A percentile compares a stretch with the other conserved stretches of the same genome.
Evolutionary conservation across 169 alveolate genomes (phyloP).

Genomic region (Eimeria falciformis): DNA sequence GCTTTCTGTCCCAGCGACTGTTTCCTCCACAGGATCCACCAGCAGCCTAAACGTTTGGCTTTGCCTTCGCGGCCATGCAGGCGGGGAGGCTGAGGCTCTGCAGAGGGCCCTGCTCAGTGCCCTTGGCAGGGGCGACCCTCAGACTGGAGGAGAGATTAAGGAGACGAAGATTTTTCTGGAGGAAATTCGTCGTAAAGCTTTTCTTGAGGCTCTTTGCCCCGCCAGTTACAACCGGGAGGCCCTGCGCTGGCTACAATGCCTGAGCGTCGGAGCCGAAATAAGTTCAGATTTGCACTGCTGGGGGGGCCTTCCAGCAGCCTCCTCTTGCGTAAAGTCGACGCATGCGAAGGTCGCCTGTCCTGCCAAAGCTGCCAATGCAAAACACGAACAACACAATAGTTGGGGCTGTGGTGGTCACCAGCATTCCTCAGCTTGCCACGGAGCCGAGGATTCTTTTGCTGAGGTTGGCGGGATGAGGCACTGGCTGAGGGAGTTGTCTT

Average conservation of each 20-base stretch:
- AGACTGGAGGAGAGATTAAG: neutral
- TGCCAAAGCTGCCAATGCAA: neutral
- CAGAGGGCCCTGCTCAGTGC: neutral
- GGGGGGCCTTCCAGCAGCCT: neutral
- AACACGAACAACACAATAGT: neutral
- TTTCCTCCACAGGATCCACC: neutral
- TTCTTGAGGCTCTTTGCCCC: slow-evolving; percentile 31
- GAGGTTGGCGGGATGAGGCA: neutral
- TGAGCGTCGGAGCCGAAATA: neutral
- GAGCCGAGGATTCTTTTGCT: neutral
- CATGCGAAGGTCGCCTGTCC: neutral
- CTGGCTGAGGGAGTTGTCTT: neutral
- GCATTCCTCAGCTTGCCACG: neutral
- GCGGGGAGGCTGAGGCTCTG: neutral
- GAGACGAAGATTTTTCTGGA: neutral
- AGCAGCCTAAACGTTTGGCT: slow-evolving; percentile 32
- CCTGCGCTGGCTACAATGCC: slow-evolving; percentile 13
- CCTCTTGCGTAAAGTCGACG: neutral
- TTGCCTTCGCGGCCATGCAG: neutral
- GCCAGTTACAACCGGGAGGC: slow-evolving; percentile 2
- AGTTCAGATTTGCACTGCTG: neutral
- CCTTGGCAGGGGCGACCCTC: neutral
- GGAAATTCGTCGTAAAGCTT: neutral
- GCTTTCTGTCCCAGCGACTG: neutral
- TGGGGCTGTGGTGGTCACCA: neutral